phyloP scores from a whole-genome alignment of 306 rosid species.

The Quillaja saponaria region DNA sequence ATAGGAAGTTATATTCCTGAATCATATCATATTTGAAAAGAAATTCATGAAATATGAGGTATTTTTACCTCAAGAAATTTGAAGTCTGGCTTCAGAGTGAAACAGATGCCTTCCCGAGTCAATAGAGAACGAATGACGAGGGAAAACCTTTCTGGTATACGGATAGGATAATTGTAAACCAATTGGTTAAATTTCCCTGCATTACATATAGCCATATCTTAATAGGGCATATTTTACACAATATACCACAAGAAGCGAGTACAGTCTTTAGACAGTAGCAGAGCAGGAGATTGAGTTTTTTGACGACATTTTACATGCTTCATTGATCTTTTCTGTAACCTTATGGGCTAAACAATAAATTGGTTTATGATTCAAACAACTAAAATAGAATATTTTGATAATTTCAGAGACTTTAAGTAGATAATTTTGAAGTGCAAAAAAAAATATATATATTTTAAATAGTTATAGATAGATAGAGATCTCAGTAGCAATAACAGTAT shows the following conservation, averaged over 20 bases:
- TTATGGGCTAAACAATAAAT: conserved; percentile 9
- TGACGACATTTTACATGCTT: conserved; percentile 1
- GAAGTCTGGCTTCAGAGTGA: conserved; percentile 84
- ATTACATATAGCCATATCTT: conserved; percentile 25
- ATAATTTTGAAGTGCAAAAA: background rate
- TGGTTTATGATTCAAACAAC: background rate
- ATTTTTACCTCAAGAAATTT: conserved; percentile 92
- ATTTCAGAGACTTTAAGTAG: background rate
- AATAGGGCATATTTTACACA: conserved; percentile 18
- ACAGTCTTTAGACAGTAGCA: background rate
- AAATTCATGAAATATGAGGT: conserved; percentile 10
- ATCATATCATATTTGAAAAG: no score
- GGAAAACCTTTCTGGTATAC: conserved; percentile 96
- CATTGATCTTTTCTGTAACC: background rate
- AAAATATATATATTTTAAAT: background rate
- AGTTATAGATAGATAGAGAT: conserved; percentile 9
- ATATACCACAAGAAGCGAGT: conserved; percentile 10
- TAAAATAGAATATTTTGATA: conserved; percentile 11
- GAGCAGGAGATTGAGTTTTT: conserved; percentile 1
- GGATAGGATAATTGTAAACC: conserved; percentile 98
- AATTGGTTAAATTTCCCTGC: conserved; percentile 95
- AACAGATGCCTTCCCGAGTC: conserved; percentile 99
- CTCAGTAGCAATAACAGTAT: background rate
- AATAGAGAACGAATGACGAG: conserved; percentile 90
- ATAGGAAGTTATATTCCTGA: no score